A percentile compares a stretch with the other conserved stretches of the same genome.
Evolutionary conservation across 202 grass and related monocot genomes (phyloP).

Genomic region (Sporobolus alterniflorus): DNA sequence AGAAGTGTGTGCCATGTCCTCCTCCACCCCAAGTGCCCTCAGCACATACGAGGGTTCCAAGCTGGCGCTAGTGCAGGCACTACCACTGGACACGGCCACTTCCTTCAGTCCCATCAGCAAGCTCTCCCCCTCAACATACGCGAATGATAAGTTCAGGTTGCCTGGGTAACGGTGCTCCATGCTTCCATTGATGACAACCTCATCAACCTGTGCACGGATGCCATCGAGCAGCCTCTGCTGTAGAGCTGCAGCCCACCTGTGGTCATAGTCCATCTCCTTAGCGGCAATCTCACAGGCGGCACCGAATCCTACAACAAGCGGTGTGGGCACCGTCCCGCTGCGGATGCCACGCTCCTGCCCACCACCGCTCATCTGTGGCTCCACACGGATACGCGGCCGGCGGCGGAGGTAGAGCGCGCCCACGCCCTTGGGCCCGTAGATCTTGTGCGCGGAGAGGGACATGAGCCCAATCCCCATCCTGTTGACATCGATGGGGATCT

Average conservation of each 20-base stretch:
- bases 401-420: conserved; percentile 75
- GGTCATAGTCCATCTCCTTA: conserved; percentile 79
- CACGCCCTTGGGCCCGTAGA: conserved; percentile 80
- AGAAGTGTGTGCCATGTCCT: conserved; percentile 87
- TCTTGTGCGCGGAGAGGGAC: conserved; percentile 74
- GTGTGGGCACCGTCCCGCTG: conserved; percentile 72
- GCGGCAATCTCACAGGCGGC: conserved; percentile 71
- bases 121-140: conserved; percentile 81
- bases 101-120: conserved; percentile 83
- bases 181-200: conserved; percentile 77
- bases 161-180: conserved; percentile 82
- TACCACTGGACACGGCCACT: conserved; percentile 79
- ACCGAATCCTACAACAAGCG: conserved; percentile 70
- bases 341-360: conserved; percentile 79
- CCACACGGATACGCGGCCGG: conserved; percentile 66
- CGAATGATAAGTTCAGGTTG: conserved; percentile 79
- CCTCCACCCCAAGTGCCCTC: conserved; percentile 68
- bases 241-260: conserved; percentile 24
- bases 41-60: conserved; percentile 77
- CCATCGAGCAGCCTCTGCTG: conserved; percentile 59
- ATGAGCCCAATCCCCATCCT: conserved; percentile 78
- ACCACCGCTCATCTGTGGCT: conserved; percentile 77
- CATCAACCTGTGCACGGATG: conserved; percentile 59
- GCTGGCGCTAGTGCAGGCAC: conserved; percentile 84
- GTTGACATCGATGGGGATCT: conserved; percentile 67